Evolutionary conservation across 805 yeast species (phyloP).

Genomic region (Metschnikowia arizonensis): DNA sequence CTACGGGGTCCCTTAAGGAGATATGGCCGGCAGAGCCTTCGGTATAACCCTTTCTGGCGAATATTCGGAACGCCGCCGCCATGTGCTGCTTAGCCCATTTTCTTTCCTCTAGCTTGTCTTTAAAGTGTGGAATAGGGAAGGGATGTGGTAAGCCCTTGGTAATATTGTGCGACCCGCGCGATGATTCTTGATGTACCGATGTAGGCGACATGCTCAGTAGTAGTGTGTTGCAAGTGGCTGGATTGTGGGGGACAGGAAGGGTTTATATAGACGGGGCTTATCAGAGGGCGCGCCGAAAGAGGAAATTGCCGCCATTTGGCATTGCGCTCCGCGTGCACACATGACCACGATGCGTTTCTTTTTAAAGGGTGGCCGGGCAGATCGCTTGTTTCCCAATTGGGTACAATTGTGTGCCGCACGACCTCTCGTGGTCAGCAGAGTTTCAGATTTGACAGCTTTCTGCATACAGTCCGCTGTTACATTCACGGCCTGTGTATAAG

Average conservation of each 20-base stretch:
- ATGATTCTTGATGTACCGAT: neutral
- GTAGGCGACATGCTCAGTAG: slow-evolving; percentile 2
- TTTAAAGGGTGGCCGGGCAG: too few relatives aligned
- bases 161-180: slow-evolving; percentile 57
- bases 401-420: too few relatives aligned
- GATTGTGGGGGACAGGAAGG: too few relatives aligned
- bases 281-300: slow-evolving; percentile 1
- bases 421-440: too few relatives aligned
- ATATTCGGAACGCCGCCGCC: slow-evolving; percentile 82
- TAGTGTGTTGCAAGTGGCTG: too few relatives aligned
- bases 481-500: too few relatives aligned
- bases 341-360: neutral
- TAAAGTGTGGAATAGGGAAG: slow-evolving; percentile 49
- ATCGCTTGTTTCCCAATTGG: too few relatives aligned
- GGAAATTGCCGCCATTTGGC: neutral
- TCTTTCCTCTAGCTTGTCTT: slow-evolving; percentile 46
- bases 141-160: slow-evolving; percentile 53
- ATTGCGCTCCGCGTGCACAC: neutral
- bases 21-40: slow-evolving; percentile 88
- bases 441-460: too few relatives aligned
- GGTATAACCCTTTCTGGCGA: slow-evolving; percentile 71
- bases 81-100: slow-evolving; percentile 62
- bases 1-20: slow-evolving; percentile 78
- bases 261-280: neutral
- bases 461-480: too few relatives aligned